These are phyloP conservation scores for Neoboletus subvelutipes DNA, from an alignment of 768 basidiomycete species.

Conservation along the genomic window DNA sequence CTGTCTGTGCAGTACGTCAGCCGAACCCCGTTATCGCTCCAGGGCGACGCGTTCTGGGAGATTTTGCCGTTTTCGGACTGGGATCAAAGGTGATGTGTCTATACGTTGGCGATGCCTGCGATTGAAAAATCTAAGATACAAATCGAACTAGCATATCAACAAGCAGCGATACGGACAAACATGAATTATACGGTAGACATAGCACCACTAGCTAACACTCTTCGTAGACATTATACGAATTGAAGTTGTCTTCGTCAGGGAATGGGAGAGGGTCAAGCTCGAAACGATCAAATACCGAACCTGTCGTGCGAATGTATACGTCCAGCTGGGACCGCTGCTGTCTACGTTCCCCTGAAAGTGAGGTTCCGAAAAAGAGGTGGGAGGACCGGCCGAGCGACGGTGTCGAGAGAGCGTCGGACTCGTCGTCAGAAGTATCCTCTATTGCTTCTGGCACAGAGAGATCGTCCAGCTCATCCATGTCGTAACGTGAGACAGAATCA, in stretches of 20 bases:
- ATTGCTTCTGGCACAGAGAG: constrained; percentile 75
- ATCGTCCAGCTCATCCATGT: constrained; percentile 64
- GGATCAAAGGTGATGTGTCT: neutral
- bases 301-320: constrained; percentile 60
- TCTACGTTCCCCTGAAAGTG: constrained; percentile 51
- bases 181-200: constrained; percentile 32
- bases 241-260: constrained; percentile 48
- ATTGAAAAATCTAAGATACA: constrained; percentile 25
- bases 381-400: constrained; percentile 62
- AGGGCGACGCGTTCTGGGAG: constrained; percentile 28
- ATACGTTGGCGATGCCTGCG: neutral
- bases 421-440: constrained; percentile 84
- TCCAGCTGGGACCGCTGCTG: constrained; percentile 49
- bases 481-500: constrained; percentile 64
- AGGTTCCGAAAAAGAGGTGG: constrained; percentile 50
- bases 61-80: neutral
- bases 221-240: constrained; percentile 54
- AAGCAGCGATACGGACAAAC: constrained; percentile 19
- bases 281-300: constrained; percentile 62
- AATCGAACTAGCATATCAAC: constrained; percentile 31
- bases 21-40: constrained; percentile 20
- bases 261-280: constrained; percentile 74
- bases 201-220: constrained; percentile 65
- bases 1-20: constrained; percentile 55
- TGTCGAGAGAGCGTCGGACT: constrained; percentile 68